Conservation (phyloP, 2,329 filamentous ascomycete species). For the Exophiala dermatitidis region DNA sequence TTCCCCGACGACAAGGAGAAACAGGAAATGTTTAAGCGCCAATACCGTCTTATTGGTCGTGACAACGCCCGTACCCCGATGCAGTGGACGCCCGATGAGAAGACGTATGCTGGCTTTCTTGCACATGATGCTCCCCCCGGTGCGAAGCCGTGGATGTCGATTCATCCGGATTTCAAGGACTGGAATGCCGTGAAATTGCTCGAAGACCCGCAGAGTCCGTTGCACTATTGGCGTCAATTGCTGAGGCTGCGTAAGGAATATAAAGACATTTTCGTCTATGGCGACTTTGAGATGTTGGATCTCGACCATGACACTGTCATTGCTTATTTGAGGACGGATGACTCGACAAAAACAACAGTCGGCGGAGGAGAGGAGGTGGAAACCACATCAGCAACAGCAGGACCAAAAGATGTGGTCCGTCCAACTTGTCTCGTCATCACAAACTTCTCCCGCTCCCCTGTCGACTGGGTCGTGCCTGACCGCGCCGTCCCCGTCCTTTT, state of each 20-base stretch:
- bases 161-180: conserved; percentile 47
- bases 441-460: conserved; percentile 15
- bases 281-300: conserved; percentile 24
- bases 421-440: conserved; percentile 17
- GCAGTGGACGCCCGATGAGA: conserved; percentile 51
- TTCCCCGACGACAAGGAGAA: conserved; percentile 10
- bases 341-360: neutral
- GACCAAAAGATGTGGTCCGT: neutral
- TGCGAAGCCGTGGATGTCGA: conserved; percentile 51
- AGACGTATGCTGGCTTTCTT: conserved; percentile 56
- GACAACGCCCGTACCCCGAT: conserved; percentile 64
- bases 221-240: conserved; percentile 55
- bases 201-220: conserved; percentile 40
- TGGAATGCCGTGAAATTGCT: conserved; percentile 54
- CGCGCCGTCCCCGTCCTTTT: conserved; percentile 8
- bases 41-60: conserved; percentile 12
- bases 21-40: conserved; percentile 7
- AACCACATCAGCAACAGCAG: neutral
- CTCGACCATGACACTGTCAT: conserved; percentile 7
- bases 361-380: neutral
- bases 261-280: conserved; percentile 47
- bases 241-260: conserved; percentile 50
- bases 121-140: conserved; percentile 1
- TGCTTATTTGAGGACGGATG: conserved; percentile 18
- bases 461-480: conserved; percentile 17